These are phyloP conservation scores for Parachaetomium inaequale DNA, from an alignment of 495 filamentous ascomycete species.

Conservation along the genomic window DNA sequence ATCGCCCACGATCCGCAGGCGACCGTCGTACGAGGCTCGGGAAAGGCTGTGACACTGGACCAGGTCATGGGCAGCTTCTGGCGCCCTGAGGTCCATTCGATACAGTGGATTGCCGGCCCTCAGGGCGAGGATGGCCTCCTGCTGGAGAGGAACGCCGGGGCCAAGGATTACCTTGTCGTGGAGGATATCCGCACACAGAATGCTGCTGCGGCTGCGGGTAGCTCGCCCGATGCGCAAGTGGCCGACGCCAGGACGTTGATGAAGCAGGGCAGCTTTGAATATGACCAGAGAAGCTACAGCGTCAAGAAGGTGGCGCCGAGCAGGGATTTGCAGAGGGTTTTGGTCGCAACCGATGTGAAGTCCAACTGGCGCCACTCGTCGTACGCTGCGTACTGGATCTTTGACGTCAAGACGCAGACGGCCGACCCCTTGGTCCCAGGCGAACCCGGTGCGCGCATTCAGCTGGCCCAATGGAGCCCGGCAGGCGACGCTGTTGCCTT, in stretches of 20 bases:
- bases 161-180: conserved; percentile 74
- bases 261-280: conserved; percentile 60
- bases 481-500: conserved; percentile 79
- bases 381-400: conserved; percentile 84
- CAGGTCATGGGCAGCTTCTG: conserved; percentile 74
- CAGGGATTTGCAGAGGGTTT: conserved; percentile 75
- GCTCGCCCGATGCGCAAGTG: conserved; percentile 37
- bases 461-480: conserved; percentile 89
- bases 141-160: conserved; percentile 57
- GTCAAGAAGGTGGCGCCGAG: conserved; percentile 69
- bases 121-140: conserved; percentile 83
- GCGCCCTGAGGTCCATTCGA: conserved; percentile 61
- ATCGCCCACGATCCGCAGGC: conserved; percentile 65
- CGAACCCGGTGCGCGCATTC: conserved; percentile 62
- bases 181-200: conserved; percentile 68
- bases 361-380: conserved; percentile 89
- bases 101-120: conserved; percentile 85
- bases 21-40: conserved; percentile 60
- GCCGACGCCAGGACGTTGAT: conserved; percentile 65
- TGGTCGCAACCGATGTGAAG: conserved; percentile 65
- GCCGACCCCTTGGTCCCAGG: conserved; percentile 73
- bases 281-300: conserved; percentile 47
- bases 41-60: conserved; percentile 75
- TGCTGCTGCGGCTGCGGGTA: conserved; percentile 27
- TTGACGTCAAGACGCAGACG: conserved; percentile 80